A percentile compares a stretch with the other conserved stretches of the same genome.
phyloP scores from a whole-genome alignment of 2,329 filamentous ascomycete species.

The Colletotrichum noveboracense region DNA sequence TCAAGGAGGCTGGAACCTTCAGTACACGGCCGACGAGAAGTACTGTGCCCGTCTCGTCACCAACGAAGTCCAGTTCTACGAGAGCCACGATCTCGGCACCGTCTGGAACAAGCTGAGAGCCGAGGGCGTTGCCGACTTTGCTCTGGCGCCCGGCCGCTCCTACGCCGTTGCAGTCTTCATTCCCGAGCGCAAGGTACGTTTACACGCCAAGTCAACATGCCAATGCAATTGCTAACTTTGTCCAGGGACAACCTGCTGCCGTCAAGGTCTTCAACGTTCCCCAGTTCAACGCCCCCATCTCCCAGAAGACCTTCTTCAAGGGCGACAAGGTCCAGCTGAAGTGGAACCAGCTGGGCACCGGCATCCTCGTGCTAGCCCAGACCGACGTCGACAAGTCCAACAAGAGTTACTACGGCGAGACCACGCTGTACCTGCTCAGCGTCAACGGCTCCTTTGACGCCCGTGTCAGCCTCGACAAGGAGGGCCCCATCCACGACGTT shows the following conservation, averaged over 20 bases:
- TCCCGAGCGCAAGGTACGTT: slow-evolving; percentile 86
- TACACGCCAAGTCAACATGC: neutral
- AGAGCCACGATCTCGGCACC: slow-evolving; percentile 81
- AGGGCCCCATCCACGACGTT: slow-evolving; percentile 97
- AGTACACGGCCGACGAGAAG: slow-evolving; percentile 93
- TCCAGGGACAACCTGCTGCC: slow-evolving; percentile 85
- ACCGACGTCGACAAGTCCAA: slow-evolving; percentile 98
- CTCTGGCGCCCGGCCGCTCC: slow-evolving; percentile 86
- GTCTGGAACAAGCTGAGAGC: slow-evolving; percentile 96
- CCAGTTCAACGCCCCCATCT: slow-evolving; percentile 80
- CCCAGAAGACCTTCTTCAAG: slow-evolving; percentile 99
- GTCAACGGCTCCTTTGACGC: slow-evolving; percentile 92
- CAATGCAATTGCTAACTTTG: slow-evolving; percentile 3
- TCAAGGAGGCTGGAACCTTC: slow-evolving; percentile 94
- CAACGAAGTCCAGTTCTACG: slow-evolving; percentile 97
- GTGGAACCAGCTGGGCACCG: slow-evolving; percentile 94
- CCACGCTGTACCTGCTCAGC: slow-evolving; percentile 93
- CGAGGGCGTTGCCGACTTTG: slow-evolving; percentile 89
- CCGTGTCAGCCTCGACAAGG: slow-evolving; percentile 90
- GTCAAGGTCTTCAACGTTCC: slow-evolving; percentile 96
- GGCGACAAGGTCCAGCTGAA: slow-evolving; percentile 98
- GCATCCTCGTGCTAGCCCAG: slow-evolving; percentile 91
- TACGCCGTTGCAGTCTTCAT: slow-evolving; percentile 94
- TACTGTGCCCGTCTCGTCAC: slow-evolving; percentile 93
- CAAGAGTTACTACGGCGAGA: slow-evolving; percentile 99